phyloP scores from a whole-genome alignment of 768 basidiomycete species.

The Lentinula aciculospora region DNA sequence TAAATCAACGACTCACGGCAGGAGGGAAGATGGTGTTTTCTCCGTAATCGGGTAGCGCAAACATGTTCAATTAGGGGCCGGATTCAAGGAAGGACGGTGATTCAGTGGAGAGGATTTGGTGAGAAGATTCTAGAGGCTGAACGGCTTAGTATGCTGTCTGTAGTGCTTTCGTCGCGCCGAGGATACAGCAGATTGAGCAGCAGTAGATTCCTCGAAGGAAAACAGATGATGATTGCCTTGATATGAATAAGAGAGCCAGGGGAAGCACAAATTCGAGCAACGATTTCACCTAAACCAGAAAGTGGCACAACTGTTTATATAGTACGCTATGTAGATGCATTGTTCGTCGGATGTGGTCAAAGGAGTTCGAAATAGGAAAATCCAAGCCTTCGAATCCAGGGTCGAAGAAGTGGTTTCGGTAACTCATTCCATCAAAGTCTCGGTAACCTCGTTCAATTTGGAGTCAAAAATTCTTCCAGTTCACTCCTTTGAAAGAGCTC shows the following conservation, averaged over 20 bases:
- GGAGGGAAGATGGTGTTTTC: background rate
- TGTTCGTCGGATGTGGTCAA: slow-evolving; percentile 1
- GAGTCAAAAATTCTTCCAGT: too few species aligned
- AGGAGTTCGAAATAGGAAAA: background rate
- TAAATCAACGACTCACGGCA: background rate
- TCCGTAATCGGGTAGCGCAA: background rate
- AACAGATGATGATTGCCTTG: background rate
- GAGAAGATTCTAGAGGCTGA: too few species aligned
- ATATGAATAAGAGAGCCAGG: background rate
- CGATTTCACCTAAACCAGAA: background rate
- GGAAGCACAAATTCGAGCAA: background rate
- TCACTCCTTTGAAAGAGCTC: too few species aligned
- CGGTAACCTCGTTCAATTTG: too few species aligned
- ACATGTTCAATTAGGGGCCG: background rate
- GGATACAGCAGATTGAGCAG: background rate
- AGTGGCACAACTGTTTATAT: slow-evolving; percentile 1
- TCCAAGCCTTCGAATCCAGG: background rate
- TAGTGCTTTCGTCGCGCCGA: too few species aligned
- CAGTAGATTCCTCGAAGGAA: background rate
- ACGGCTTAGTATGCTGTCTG: too few species aligned
- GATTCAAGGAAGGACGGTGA: background rate
- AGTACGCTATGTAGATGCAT: background rate
- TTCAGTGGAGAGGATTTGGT: background rate
- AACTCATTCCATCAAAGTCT: background rate
- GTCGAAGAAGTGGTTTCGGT: background rate